Conservation (phyloP, 768 basidiomycete species). For the Termitomyces sp. region DNA sequence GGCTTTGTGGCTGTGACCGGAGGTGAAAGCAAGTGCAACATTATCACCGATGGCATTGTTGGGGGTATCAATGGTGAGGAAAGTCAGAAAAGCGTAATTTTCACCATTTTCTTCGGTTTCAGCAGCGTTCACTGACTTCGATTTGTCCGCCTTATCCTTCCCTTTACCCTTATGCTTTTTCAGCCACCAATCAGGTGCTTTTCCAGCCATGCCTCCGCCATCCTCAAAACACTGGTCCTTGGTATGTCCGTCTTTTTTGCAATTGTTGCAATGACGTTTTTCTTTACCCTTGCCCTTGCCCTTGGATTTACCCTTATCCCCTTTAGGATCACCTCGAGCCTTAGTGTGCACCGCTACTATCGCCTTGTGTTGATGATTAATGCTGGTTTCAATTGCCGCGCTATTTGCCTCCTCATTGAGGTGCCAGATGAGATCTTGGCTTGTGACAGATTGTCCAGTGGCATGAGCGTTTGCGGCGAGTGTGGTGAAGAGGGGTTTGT, state of each 20-base stretch:
- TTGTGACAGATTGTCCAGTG: conserved; percentile 3
- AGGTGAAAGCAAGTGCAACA: background rate
- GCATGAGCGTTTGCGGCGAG: conserved; percentile 9
- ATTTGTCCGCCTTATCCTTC: background rate
- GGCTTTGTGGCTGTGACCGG: background rate
- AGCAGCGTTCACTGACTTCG: background rate
- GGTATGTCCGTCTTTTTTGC: background rate
- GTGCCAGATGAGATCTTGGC: conserved; percentile 6
- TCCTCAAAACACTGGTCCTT: background rate
- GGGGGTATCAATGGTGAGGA: background rate
- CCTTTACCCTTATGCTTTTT: background rate
- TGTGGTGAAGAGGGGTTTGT: background rate
- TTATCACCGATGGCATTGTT: background rate
- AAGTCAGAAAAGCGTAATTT: background rate
- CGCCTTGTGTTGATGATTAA: conserved; percentile 12
- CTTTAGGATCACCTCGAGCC: background rate
- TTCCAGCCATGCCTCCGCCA: background rate
- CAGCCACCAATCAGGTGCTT: background rate
- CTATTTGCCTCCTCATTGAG: conserved; percentile 12
- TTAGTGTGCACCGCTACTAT: background rate
- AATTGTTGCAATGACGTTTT: background rate
- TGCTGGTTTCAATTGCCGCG: conserved; percentile 10
- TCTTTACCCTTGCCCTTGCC: background rate
- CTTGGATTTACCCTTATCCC: background rate
- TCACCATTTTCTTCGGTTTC: background rate